Evolutionary conservation across 2,329 filamentous ascomycete species (phyloP), one percentile per base, ranked within the genome.

Genomic region (Phialemoniopsis sp.): DNA sequence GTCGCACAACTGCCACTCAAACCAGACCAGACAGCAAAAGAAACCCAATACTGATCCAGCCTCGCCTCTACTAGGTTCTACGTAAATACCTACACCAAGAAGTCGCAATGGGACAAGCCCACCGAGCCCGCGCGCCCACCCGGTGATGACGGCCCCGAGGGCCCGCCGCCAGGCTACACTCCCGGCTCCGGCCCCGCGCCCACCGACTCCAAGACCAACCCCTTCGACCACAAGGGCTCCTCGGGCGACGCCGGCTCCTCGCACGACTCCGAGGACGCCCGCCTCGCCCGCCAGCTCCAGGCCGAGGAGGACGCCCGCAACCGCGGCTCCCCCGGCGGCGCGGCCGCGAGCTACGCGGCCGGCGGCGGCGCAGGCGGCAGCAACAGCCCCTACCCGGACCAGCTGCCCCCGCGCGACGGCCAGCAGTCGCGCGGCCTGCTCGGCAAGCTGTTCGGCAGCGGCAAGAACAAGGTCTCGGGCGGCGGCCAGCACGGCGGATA

Each of bases 101-200:
- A 85, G 57, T 95, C 90, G 5, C 86, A 91, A 73, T 96, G 90
- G 90, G 86, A 95, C 5, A 84, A 80, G 50, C 89, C 89, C 14
- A 87, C 81, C 29, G 73, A 73, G 38, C 82, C 86, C 32, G 80
- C 80, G 38, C 76, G 36, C 3, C 48, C 48, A 4, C 78, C 48
- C 8, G 14, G 71, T 76, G 52, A 57, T 38, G 56, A 50, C 34
- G 57, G 59, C 7, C 68, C 82, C 12, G 61, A 70, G 5, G 85
- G 80, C 29, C 73, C 83, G 4, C 87, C 87, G 12, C 85, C 86
- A 1, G 73, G 75, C 46, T 89, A 90, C 62, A 66, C 73, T 5
- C 66, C 73, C 10, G 70, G 12, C 66, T 71, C 17, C 16, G 59
- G 69, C 6, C 66, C 72, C 10, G 70, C 47, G 50, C 70, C 57